A percentile compares a stretch with the other conserved stretches of the same genome.
phyloP scores from a whole-genome alignment of 495 filamentous ascomycete species.

The Massariosphaeria phaeospora region DNA sequence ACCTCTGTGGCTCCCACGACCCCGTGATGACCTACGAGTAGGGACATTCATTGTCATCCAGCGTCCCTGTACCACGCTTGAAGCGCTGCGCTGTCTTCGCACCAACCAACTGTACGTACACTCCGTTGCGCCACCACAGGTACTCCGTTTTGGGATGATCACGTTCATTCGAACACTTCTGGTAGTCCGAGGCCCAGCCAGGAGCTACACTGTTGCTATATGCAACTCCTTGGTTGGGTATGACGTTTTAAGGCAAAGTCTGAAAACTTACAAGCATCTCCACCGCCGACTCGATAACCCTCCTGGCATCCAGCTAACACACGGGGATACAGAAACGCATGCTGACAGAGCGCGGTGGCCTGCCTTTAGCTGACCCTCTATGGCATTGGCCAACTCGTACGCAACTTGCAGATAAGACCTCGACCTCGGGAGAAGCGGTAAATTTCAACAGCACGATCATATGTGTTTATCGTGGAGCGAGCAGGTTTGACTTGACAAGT shows the following conservation, averaged over 20 bases:
- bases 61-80: not conserved
- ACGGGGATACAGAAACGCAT: no score
- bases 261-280: slow-evolving; percentile 42
- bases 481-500: no score
- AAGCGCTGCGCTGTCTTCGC: not conserved
- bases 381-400: no score
- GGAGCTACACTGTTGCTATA: slow-evolving; percentile 44
- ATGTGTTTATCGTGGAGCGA: no score
- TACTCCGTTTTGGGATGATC: slow-evolving; percentile 52
- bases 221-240: slow-evolving; percentile 58
- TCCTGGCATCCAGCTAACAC: not conserved
- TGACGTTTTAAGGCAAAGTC: slow-evolving; percentile 70
- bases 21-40: slow-evolving; percentile 95
- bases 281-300: no score
- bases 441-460: no score
- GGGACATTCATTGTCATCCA: slow-evolving; percentile 53
- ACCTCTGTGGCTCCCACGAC: slow-evolving; percentile 78
- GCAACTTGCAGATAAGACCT: no score
- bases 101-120: slow-evolving; percentile 21
- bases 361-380: no score
- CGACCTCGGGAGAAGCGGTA: no score
- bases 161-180: slow-evolving; percentile 52
- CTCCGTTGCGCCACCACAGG: not conserved
- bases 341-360: no score
- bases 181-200: slow-evolving; percentile 78